phyloP scores from a whole-genome alignment of 2,329 filamentous ascomycete species.

The Venturia carpophila region DNA sequence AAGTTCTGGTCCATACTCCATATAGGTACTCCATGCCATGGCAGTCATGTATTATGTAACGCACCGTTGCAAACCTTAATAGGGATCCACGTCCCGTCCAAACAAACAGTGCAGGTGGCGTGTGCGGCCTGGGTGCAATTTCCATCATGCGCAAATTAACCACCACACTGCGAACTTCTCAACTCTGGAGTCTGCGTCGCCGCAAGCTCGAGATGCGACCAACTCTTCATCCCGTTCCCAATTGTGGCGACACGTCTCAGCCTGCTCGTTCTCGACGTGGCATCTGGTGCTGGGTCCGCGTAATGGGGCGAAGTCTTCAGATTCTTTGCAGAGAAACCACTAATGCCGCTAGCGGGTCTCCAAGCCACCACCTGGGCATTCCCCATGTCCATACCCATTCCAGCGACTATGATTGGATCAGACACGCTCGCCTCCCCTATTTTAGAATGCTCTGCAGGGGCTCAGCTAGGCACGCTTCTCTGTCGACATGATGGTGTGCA shows the following conservation, averaged over 20 bases:
- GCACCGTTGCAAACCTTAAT: not conserved
- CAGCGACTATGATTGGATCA: not conserved
- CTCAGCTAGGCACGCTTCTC: not conserved
- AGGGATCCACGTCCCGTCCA: not conserved
- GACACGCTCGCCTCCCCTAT: not conserved
- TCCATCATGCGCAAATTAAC: not conserved
- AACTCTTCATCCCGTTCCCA: not conserved
- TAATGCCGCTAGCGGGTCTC: not conserved
- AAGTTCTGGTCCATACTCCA: not conserved
- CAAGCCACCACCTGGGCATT: not conserved
- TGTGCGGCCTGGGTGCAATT: not conserved
- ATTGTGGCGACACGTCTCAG: no score
- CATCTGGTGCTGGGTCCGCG: not conserved
- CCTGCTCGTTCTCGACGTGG: not conserved
- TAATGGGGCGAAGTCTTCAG: not conserved
- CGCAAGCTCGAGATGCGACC: not conserved
- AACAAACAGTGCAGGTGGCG: not conserved
- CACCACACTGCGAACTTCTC: not conserved
- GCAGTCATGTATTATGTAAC: no score
- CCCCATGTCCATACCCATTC: not conserved
- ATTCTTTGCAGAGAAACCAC: conserved; percentile 6
- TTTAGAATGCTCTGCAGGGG: not conserved
- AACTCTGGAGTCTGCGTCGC: not conserved
- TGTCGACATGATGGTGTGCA: not conserved
- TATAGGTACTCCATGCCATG: no score